A percentile compares a stretch with the other conserved stretches of the same genome.
These are phyloP conservation scores for Colletotrichum simmondsii DNA, from an alignment of 2,329 filamentous ascomycete species.

Conservation along the genomic window DNA sequence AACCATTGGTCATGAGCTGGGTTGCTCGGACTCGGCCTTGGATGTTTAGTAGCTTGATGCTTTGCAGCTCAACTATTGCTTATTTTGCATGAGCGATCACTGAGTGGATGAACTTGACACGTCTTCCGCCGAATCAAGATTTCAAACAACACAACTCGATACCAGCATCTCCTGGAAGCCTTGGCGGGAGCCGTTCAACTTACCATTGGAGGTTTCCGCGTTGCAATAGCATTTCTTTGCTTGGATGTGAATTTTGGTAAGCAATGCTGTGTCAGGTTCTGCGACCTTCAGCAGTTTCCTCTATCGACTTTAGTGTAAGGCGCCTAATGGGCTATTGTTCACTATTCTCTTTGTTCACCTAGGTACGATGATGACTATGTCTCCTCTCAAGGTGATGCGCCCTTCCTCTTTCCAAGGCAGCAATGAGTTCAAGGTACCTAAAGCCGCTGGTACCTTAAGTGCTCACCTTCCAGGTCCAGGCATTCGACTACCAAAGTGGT, in stretches of 20 bases:
- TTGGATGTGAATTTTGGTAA: neutral
- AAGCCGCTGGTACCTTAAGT: neutral
- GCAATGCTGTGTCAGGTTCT: neutral
- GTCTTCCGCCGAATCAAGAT: slow-evolving; percentile 26
- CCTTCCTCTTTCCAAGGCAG: neutral
- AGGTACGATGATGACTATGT: neutral
- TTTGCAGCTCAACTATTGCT: slow-evolving; percentile 8
- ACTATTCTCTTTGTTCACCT: slow-evolving; percentile 12
- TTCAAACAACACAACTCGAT: slow-evolving; percentile 16
- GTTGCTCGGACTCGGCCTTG: slow-evolving; percentile 10
- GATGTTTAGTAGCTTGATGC: slow-evolving; percentile 11
- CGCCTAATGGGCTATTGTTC: neutral
- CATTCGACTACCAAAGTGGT: neutral
- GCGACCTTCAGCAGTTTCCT: neutral
- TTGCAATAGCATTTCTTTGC: neutral
- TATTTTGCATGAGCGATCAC: slow-evolving; percentile 25
- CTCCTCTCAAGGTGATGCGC: neutral
- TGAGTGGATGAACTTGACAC: slow-evolving; percentile 35
- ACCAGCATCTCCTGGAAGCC: slow-evolving; percentile 10
- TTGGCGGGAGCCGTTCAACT: slow-evolving; percentile 5
- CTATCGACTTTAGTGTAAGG: neutral
- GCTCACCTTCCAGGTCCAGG: neutral
- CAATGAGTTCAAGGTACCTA: neutral
- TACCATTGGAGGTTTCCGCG: neutral
- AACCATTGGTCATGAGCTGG: slow-evolving; percentile 23